These are phyloP conservation scores for Paracamarosporium sp. DNA, from an alignment of 2,329 filamentous ascomycete genomes.

Conservation along the genomic window DNA sequence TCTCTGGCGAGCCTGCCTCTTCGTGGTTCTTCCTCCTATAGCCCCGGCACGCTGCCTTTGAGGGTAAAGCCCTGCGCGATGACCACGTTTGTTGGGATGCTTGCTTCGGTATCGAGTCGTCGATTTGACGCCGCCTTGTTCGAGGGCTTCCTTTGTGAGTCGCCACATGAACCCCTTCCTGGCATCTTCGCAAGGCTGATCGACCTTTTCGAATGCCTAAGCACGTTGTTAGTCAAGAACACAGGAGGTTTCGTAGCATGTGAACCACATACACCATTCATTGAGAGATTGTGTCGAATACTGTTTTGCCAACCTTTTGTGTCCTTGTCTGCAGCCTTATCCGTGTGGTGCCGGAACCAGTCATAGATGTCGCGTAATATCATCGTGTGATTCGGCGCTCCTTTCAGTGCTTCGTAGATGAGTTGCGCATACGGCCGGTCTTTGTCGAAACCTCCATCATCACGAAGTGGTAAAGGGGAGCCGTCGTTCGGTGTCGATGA, in stretches of 20 bases:
- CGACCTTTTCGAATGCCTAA: conserved; percentile 64
- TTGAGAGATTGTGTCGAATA: conserved; percentile 92
- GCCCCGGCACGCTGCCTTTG: conserved; percentile 54
- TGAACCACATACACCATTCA: conserved; percentile 77
- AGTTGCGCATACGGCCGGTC: conserved; percentile 81
- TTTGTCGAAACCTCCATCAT: conserved; percentile 37
- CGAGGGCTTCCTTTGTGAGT: conserved; percentile 72
- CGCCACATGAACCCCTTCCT: conserved; percentile 80
- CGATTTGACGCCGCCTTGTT: conserved; percentile 78
- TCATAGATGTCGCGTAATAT: conserved; percentile 85
- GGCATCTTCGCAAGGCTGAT: conserved; percentile 56
- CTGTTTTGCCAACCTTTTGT: conserved; percentile 88
- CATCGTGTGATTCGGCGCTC: conserved; percentile 71
- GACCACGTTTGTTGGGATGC: conserved; percentile 51
- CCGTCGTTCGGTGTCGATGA: conserved; percentile 31
- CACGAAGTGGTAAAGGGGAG: conserved; percentile 12
- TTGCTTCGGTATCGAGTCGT: conserved; percentile 70
- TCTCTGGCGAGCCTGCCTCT: conserved; percentile 22
- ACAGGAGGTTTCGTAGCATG: conserved; percentile 5
- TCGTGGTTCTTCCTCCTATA: conserved; percentile 53
- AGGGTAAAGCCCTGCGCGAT: conserved; percentile 33
- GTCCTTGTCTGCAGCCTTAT: conserved; percentile 68
- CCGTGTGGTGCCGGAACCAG: conserved; percentile 85
- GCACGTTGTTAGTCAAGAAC: conserved; percentile 16
- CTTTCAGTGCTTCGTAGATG: conserved; percentile 77